Conservation (phyloP, 2,329 filamentous ascomycete genomes). For the Fusarium continuum region DNA sequence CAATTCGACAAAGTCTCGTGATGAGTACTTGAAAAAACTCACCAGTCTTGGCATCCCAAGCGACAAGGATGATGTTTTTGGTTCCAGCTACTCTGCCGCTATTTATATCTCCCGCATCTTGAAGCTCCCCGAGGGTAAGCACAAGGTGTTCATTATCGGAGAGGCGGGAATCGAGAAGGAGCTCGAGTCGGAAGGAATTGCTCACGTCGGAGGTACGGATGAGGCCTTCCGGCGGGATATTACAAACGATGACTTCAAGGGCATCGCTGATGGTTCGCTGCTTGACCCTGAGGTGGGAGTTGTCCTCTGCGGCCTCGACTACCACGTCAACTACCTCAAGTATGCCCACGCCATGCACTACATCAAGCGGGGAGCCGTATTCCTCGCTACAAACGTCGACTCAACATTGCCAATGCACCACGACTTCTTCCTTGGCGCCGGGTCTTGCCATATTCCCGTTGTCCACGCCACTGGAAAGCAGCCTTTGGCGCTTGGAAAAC, state of each 20-base stretch:
- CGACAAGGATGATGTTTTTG: conserved; percentile 90
- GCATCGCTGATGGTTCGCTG: conserved; percentile 76
- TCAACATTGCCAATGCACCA: conserved; percentile 85
- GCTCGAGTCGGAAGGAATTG: conserved; percentile 79
- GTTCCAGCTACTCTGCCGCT: conserved; percentile 91
- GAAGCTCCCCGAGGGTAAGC: conserved; percentile 77
- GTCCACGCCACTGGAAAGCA: conserved; percentile 74
- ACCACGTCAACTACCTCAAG: conserved; percentile 96
- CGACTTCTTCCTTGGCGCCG: conserved; percentile 90
- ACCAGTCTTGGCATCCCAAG: conserved; percentile 81
- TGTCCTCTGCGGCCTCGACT: conserved; percentile 90
- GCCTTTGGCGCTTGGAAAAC: conserved; percentile 87
- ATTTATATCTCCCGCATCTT: conserved; percentile 97
- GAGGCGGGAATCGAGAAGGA: conserved; percentile 93
- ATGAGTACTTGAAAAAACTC: conserved; percentile 93
- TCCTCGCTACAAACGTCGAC: conserved; percentile 93
- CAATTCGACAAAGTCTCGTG: conserved; percentile 96
- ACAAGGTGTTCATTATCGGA: conserved; percentile 94
- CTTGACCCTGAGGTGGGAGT: conserved; percentile 90
- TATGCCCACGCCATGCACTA: conserved; percentile 87
- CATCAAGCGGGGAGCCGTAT: conserved; percentile 80
- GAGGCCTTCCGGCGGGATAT: conserved; percentile 80
- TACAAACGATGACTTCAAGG: conserved; percentile 79
- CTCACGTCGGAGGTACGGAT: conserved; percentile 88
- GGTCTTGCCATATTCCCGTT: conserved; percentile 81